A percentile compares a stretch with the other conserved stretches of the same genome.
Conservation (phyloP, 208 protist genomes). For the Crithidia bombi region DNA sequence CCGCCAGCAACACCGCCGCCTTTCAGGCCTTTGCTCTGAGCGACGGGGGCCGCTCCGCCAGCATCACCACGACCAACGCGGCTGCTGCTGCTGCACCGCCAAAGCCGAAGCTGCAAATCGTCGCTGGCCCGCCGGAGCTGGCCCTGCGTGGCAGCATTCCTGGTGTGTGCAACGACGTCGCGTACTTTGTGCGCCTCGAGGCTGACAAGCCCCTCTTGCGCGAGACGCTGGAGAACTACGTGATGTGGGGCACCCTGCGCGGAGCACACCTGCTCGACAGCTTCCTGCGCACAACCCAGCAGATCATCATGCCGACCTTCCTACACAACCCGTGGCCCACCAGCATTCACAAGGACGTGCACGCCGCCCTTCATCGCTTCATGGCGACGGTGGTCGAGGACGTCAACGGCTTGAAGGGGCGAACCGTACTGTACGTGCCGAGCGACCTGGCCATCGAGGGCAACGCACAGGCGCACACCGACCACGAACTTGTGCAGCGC, state of each 20-base stretch:
- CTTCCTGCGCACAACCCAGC: conserved; percentile 88
- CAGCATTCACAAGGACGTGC: conserved; percentile 96
- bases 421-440: conserved; percentile 98
- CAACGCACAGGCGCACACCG: conserved; percentile 62
- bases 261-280: conserved; percentile 77
- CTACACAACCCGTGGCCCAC: conserved; percentile 94
- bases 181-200: conserved; percentile 83
- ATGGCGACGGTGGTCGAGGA: conserved; percentile 97
- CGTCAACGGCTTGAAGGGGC: conserved; percentile 92
- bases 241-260: conserved; percentile 82
- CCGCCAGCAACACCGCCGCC: not conserved
- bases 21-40: conserved; percentile 3
- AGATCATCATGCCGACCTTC: conserved; percentile 84
- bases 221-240: conserved; percentile 84
- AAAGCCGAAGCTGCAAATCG: conserved; percentile 35
- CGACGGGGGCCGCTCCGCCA: not conserved
- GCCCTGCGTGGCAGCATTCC: conserved; percentile 37
- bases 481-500: conserved; percentile 96
- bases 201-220: conserved; percentile 83
- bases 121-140: conserved; percentile 39
- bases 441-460: conserved; percentile 74
- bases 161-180: conserved; percentile 55
- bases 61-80: not conserved
- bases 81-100: not conserved
- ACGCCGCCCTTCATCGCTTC: conserved; percentile 95